Evolutionary conservation across 371 early-diverging fungal genomes (phyloP).

Genomic region (Rhizomucor miehei): DNA sequence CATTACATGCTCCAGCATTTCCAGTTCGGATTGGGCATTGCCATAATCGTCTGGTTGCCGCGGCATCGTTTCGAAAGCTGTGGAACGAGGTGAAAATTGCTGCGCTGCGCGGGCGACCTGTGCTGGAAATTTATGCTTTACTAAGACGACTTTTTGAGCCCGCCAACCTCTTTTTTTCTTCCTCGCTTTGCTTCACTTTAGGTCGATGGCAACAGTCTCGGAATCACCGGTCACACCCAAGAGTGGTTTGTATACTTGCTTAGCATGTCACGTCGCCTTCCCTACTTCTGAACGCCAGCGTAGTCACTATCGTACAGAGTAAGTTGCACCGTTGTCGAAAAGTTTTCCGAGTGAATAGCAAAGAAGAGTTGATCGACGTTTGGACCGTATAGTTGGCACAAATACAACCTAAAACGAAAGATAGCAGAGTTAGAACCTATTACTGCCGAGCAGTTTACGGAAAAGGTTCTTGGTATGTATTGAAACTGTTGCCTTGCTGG

Average conservation of each 20-base stretch:
- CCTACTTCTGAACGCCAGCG: slow-evolving; percentile 78
- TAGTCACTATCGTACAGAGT: slow-evolving; percentile 80
- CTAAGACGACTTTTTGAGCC: too few species aligned
- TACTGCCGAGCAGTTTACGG: slow-evolving; percentile 69
- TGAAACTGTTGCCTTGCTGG: too few species aligned
- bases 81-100: too few species aligned
- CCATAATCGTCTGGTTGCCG: neutral
- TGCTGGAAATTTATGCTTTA: too few species aligned
- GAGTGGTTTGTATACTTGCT: slow-evolving; percentile 53
- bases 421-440: slow-evolving; percentile 75
- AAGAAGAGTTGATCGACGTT: neutral
- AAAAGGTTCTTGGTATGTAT: slow-evolving; percentile 40
- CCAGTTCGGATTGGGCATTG: slow-evolving; percentile 24
- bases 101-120: too few species aligned
- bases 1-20: slow-evolving; percentile 33
- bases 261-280: slow-evolving; percentile 87
- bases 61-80: neutral
- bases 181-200: too few species aligned
- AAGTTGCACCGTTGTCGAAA: slow-evolving; percentile 7
- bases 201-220: too few species aligned
- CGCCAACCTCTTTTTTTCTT: too few species aligned
- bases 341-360: neutral
- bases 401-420: slow-evolving; percentile 88
- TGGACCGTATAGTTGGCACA: slow-evolving; percentile 81
- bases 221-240: neutral